Percentiles rank a stretch among this genome's conserved stretches.
These are phyloP conservation scores for Suillus alpinus DNA, from an alignment of 768 basidiomycete species.

Conservation along the genomic window DNA sequence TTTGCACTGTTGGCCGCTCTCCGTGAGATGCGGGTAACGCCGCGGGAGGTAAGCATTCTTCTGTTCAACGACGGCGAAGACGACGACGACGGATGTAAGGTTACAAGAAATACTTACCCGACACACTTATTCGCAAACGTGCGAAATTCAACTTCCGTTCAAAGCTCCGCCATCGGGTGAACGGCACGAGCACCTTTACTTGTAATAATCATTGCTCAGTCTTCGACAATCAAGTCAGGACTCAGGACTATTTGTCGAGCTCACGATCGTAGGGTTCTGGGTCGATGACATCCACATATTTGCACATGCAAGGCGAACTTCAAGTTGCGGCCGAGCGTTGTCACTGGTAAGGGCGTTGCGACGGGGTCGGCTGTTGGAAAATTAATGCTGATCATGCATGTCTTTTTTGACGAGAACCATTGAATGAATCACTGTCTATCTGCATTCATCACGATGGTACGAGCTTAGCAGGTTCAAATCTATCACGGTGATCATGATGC, in stretches of 20 bases:
- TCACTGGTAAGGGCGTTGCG: too few relatives aligned
- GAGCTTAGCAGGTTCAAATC: background rate
- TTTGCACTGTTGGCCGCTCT: slow-evolving; percentile 74
- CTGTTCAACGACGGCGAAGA: slow-evolving; percentile 35
- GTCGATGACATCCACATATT: background rate
- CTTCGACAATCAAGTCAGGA: too few relatives aligned
- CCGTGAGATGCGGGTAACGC: slow-evolving; percentile 84
- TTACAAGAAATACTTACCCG: slow-evolving; percentile 30
- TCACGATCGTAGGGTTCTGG: too few relatives aligned
- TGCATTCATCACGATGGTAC: background rate
- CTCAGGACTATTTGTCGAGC: too few relatives aligned
- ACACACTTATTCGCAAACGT: slow-evolving; percentile 1
- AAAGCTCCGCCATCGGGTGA: background rate
- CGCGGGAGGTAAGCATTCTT: slow-evolving; percentile 80
- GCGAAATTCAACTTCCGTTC: background rate
- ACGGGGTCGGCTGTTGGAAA: too few relatives aligned
- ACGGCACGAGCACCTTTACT: too few relatives aligned
- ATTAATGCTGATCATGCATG: background rate
- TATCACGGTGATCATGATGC: background rate
- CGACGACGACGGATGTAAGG: slow-evolving; percentile 16
- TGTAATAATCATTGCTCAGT: too few relatives aligned
- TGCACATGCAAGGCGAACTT: background rate
- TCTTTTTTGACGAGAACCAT: too few relatives aligned
- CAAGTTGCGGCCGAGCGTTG: background rate
- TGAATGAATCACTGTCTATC: too few relatives aligned